A percentile compares a stretch with the other conserved stretches of the same genome.
Evolutionary conservation across 208 protist genomes (phyloP).

Genomic region (Endotrypanum monterogeii): DNA sequence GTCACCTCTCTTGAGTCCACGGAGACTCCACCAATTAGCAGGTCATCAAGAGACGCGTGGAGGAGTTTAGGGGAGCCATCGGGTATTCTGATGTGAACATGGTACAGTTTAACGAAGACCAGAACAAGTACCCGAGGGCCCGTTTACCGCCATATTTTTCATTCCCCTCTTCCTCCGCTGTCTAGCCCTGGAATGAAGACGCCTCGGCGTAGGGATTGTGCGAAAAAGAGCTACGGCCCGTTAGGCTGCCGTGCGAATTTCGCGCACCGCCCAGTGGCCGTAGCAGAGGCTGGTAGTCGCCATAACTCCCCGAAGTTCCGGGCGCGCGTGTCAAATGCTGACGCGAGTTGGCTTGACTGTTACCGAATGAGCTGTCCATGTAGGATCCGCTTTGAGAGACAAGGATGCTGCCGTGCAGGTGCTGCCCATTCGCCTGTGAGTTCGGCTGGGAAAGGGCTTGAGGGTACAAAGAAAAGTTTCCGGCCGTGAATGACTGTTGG

Average conservation of each 20-base stretch:
- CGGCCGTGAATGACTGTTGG: conserved; percentile 9
- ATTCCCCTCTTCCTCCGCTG: too few species aligned
- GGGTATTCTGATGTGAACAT: not conserved
- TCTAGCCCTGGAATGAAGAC: conserved; percentile 42
- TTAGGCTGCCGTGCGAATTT: conserved; percentile 11
- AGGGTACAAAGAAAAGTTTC: conserved; percentile 15
- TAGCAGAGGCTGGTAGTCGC: conserved; percentile 28
- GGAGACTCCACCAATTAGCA: not conserved
- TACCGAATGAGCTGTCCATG: conserved; percentile 10
- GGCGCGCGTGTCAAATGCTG: not conserved
- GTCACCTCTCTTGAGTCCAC: not conserved
- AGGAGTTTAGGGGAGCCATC: not conserved
- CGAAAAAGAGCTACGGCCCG: conserved; percentile 37
- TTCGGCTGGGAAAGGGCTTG: conserved; percentile 8
- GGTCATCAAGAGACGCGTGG: not conserved
- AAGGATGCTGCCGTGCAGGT: conserved; percentile 15
- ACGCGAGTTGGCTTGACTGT: not conserved
- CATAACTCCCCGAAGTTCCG: conserved; percentile 3
- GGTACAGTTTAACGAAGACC: not conserved
- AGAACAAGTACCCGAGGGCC: not conserved
- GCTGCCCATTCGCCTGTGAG: conserved; percentile 7
- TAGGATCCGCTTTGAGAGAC: conserved; percentile 24
- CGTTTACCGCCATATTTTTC: too few species aligned
- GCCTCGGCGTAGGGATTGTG: conserved; percentile 83
- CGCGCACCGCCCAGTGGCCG: conserved; percentile 17